Evolutionary conservation across 2,329 filamentous ascomycete species (phyloP), one percentile per base, ranked within the genome.

Genomic region (Aspergillus sojae): DNA sequence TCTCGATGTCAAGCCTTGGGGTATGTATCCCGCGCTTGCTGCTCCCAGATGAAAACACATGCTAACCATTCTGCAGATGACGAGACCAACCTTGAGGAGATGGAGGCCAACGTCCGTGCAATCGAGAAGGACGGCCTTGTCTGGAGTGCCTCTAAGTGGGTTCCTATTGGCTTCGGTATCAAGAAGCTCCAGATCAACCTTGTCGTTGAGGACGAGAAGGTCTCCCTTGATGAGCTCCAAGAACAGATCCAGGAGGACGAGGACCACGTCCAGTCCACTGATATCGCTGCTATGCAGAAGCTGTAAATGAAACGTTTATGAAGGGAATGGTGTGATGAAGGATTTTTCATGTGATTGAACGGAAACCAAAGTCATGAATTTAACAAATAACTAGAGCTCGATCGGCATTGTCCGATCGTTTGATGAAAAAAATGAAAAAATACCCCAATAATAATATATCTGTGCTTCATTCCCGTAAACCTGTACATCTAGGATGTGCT

Each of bases 121-220:
- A 94, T 98, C 73, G 88, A 94, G 83, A 89, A 91, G 86, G 94
- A 98, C 57, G 95, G 95, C 84, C 92, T 99, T 67, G 89, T 96
- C 69, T 99, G 95, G 95, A 94, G 94, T 89, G 89, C 86, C 70
- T 94, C 91, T 80, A 92, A 95, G 86, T 85, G 97, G 70, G 90
- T 96, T 58, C 81, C 94, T 71, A 90, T 99, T 75, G 94, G 94
- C 77, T 99, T 92, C 87, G 95, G 95, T 86, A 96, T 99, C 86
- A 95, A 92, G 88, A 98, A 98, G 89, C 89, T 99, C 69, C 94
- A 98, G 88, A 96, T 99, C 86, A 98, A 92, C 90, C 83, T 98
- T 73, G 93, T 98, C 74, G 85, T 98, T 70, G 95, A 98, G 86
- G 95, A 99, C 80, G 94, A 98, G 71, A 97, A 97, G 88, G 81